Conservation (phyloP, 2,329 filamentous ascomycete genomes). For the Scedosporium aurantiacum region DNA sequence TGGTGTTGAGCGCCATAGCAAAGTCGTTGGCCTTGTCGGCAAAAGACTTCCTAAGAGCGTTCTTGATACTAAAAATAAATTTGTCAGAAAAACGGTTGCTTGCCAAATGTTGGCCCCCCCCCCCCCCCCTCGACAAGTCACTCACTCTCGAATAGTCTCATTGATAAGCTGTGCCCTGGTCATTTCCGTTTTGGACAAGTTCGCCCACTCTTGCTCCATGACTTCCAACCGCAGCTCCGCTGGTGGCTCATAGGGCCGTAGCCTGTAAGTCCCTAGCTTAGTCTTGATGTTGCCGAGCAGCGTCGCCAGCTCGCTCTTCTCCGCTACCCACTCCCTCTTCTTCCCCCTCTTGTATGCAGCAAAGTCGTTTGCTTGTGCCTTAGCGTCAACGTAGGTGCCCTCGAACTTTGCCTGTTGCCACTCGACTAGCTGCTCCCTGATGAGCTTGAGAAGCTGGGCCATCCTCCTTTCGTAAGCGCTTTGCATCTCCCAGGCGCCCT, state of each 20-base stretch:
- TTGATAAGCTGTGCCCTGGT: constrained; percentile 88
- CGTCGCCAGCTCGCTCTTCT: constrained; percentile 91
- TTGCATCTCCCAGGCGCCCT: constrained; percentile 99
- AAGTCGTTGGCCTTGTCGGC: constrained; percentile 99
- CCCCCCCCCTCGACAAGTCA: constrained; percentile 7
- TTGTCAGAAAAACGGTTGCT: no score
- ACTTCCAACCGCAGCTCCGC: constrained; percentile 70
- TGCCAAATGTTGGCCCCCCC: no score
- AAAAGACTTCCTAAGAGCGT: constrained; percentile 80
- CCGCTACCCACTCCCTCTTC: constrained; percentile 93
- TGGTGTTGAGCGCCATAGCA: constrained; percentile 84
- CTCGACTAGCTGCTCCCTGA: constrained; percentile 58
- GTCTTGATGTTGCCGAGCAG: constrained; percentile 97
- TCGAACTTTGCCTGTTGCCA: constrained; percentile 80
- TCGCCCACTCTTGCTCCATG: constrained; percentile 72
- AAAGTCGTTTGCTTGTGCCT: constrained; percentile 73
- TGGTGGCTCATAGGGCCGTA: constrained; percentile 85
- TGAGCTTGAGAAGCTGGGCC: constrained; percentile 65
- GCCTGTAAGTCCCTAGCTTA: constrained; percentile 86
- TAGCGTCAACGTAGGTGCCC: constrained; percentile 86
- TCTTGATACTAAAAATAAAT: constrained; percentile 62
- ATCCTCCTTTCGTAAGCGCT: constrained; percentile 89
- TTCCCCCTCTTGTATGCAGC: constrained; percentile 79
- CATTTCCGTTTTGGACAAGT: constrained; percentile 73
- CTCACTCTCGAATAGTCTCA: constrained; percentile 88